A percentile compares a stretch with the other conserved stretches of the same genome.
phyloP scores from a whole-genome alignment of 371 early-diverging fungal species.

The Syncephalastrum monosporum region DNA sequence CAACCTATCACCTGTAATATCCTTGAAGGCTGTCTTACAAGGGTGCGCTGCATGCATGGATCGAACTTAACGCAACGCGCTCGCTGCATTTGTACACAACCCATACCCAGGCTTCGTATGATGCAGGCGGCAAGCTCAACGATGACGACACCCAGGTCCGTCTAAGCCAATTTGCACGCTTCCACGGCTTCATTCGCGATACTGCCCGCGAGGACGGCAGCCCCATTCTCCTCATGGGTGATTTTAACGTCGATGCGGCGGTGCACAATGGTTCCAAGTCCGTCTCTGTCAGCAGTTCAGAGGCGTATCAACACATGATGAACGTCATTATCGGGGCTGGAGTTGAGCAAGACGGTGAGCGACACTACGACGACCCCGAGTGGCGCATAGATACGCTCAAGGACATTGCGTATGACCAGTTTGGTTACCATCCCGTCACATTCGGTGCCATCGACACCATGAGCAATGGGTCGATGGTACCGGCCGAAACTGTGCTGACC shows the following conservation, averaged over 20 bases:
- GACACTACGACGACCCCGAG: background rate
- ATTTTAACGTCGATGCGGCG: conserved; percentile 76
- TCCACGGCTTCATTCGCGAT: conserved; percentile 66
- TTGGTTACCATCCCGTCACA: conserved; percentile 77
- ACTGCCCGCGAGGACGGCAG: conserved; percentile 27
- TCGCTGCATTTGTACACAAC: conserved; percentile 77
- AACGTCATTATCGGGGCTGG: conserved; percentile 63
- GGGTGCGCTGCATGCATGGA: conserved; percentile 78
- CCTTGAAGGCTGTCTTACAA: conserved; percentile 63
- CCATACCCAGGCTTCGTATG: conserved; percentile 81
- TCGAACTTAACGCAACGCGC: conserved; percentile 49
- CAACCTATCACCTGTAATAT: too few relatives aligned
- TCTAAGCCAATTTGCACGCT: conserved; percentile 56
- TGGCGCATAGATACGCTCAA: conserved; percentile 25
- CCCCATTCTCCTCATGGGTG: conserved; percentile 71
- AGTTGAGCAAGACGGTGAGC: conserved; percentile 17
- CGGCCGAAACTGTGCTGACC: conserved; percentile 66
- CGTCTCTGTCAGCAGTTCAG: conserved; percentile 23
- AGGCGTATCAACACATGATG: conserved; percentile 71
- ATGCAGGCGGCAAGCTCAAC: conserved; percentile 40
- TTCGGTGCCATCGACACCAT: conserved; percentile 62
- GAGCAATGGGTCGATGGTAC: conserved; percentile 38
- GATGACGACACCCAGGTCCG: conserved; percentile 59
- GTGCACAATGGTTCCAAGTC: conserved; percentile 32
- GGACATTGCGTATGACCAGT: conserved; percentile 56